Percentiles rank a stretch among this genome's conserved stretches.
Evolutionary conservation across 2,329 filamentous ascomycete species (phyloP).

Genomic region (Atkinsonella texensis): DNA sequence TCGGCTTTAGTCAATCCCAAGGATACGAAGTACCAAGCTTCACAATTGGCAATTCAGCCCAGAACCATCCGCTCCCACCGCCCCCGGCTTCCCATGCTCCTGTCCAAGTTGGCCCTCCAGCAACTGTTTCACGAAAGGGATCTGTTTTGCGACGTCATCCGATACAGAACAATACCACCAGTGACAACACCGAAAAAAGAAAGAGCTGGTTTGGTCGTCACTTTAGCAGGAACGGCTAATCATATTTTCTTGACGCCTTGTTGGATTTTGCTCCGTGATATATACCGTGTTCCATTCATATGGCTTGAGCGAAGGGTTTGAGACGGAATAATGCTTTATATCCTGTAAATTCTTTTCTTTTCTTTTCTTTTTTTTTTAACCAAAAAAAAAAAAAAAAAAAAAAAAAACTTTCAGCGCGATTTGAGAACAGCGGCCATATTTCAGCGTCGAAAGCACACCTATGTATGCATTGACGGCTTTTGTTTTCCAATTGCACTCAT

Average conservation of each 20-base stretch:
- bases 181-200: conserved; percentile 49
- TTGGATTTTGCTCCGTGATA: not conserved
- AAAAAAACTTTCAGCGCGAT: not conserved
- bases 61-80: conserved; percentile 14
- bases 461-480: conserved; percentile 3
- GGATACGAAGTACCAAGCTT: conserved; percentile 31
- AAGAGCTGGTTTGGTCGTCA: conserved; percentile 82
- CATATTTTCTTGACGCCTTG: not conserved
- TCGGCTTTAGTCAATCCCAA: conserved; percentile 36
- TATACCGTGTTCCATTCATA: not conserved
- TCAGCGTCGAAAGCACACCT: not conserved
- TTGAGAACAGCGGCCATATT: not conserved
- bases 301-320: not conserved
- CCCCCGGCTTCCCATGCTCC: conserved; percentile 10
- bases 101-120: conserved; percentile 9
- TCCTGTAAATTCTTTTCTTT: not conserved
- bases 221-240: conserved; percentile 50
- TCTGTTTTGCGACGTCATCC: conserved; percentile 7
- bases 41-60: conserved; percentile 17
- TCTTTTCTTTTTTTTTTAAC: not conserved
- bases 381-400: too few relatives aligned
- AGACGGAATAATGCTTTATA: not conserved
- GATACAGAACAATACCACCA: not conserved
- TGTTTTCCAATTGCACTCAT: conserved; percentile 1
- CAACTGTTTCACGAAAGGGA: conserved; percentile 18